phyloP scores from a whole-genome alignment of 208 protist genomes.

The Strigomonas culicis region DNA sequence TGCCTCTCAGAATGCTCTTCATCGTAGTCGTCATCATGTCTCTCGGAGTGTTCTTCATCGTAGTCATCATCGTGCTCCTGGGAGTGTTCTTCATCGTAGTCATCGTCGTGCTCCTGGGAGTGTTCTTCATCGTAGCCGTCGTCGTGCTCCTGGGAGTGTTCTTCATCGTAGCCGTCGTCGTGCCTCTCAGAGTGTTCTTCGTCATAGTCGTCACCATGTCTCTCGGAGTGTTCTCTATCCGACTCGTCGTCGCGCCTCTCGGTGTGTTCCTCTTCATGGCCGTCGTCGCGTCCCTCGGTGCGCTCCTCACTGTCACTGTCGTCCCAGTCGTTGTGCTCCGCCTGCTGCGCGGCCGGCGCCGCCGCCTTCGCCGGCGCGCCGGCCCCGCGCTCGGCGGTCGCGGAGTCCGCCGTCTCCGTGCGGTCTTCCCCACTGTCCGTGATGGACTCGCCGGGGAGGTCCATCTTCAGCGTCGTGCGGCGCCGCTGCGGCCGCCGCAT shows the following conservation, averaged over 20 bases:
- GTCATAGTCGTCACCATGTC: too few relatives aligned
- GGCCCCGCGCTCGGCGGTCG: neutral
- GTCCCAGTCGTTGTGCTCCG: conserved; percentile 19
- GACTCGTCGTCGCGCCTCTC: too few relatives aligned
- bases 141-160: too few relatives aligned
- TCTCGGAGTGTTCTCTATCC: too few relatives aligned
- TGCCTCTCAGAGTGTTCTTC: too few relatives aligned
- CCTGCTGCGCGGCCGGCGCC: neutral
- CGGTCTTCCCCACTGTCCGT: neutral
- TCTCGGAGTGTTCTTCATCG: neutral
- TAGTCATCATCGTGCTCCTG: conserved; percentile 5
- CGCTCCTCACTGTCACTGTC: conserved; percentile 23
- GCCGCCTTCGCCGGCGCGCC: neutral
- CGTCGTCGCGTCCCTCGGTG: conserved; percentile 15
- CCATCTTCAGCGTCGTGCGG: neutral
- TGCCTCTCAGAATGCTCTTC: conserved; percentile 1
- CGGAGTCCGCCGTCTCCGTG: neutral
- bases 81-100: too few relatives aligned
- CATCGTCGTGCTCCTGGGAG: too few relatives aligned
- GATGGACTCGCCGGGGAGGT: neutral
- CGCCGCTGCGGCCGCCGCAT: neutral
- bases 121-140: too few relatives aligned
- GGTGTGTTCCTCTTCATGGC: conserved; percentile 7
- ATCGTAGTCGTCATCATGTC: too few relatives aligned
- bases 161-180: too few relatives aligned